phyloP scores from a whole-genome alignment of 495 filamentous ascomycete species.

The Aspergillus funiculosus region DNA sequence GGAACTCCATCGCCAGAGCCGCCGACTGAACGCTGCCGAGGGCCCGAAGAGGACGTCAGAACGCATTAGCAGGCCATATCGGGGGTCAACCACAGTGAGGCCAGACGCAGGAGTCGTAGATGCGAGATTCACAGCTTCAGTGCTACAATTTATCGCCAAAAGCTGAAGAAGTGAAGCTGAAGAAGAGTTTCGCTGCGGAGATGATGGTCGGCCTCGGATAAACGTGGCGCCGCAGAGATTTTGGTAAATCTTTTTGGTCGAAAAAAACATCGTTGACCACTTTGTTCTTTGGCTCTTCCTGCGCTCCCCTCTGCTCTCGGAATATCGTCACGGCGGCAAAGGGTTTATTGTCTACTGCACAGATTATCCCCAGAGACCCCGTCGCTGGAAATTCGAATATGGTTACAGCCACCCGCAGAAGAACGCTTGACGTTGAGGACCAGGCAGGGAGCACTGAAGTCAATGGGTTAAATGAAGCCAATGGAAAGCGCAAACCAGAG shows the following conservation, averaged over 20 bases:
- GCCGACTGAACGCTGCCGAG: no score
- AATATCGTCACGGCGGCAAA: slow-evolving; percentile 43
- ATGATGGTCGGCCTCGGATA: slow-evolving; percentile 33
- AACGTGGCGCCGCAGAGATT: slow-evolving; percentile 33
- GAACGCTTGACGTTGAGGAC: slow-evolving; percentile 18
- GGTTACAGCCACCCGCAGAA: slow-evolving; percentile 35
- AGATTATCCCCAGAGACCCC: slow-evolving; percentile 16
- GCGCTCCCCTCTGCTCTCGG: slow-evolving; percentile 41
- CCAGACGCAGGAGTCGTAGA: no score
- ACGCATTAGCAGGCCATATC: no score
- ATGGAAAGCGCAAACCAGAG: slow-evolving; percentile 35
- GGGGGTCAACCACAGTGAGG: no score
- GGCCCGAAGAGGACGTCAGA: no score
- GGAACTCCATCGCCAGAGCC: no score
- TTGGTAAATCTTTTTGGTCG: slow-evolving; percentile 28
- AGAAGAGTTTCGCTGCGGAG: no score
- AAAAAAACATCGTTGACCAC: no score
- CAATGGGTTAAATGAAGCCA: slow-evolving; percentile 18
- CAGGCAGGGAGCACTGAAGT: slow-evolving; percentile 12
- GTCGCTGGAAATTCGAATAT: slow-evolving; percentile 24
- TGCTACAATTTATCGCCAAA: no score
- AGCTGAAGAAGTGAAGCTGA: no score
- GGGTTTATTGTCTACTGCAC: slow-evolving; percentile 34
- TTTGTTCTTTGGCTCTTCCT: no score
- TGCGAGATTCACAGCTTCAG: no score